A percentile compares a stretch with the other conserved stretches of the same genome.
phyloP scores from a whole-genome alignment of 2,329 filamentous ascomycete genomes.

The Ophiostoma ulmi region DNA sequence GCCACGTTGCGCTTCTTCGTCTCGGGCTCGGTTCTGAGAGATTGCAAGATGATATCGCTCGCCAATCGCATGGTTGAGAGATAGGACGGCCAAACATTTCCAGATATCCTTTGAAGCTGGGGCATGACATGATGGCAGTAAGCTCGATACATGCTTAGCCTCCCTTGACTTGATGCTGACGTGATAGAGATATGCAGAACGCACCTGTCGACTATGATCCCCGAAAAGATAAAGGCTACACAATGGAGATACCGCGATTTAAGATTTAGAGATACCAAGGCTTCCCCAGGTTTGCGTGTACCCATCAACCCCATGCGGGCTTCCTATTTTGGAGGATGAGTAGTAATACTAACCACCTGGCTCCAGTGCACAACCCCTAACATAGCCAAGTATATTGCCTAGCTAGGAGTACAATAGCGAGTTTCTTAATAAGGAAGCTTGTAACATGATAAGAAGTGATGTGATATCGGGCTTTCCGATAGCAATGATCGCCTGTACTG shows the following conservation, averaged over 20 bases:
- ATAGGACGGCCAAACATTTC: no score
- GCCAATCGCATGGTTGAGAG: not conserved
- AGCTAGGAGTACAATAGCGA: not conserved
- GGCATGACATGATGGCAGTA: not conserved
- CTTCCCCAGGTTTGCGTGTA: conserved; percentile 14
- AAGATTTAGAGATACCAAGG: not conserved
- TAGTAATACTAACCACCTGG: not conserved
- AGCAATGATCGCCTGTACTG: not conserved
- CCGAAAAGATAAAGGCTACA: not conserved
- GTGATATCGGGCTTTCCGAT: not conserved
- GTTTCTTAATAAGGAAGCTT: conserved; percentile 8
- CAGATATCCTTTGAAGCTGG: not conserved
- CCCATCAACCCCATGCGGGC: not conserved
- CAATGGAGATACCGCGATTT: not conserved
- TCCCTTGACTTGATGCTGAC: not conserved
- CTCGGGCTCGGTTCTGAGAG: not conserved
- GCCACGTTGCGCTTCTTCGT: not conserved
- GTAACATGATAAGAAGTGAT: not conserved
- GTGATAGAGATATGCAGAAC: not conserved
- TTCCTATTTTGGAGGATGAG: not conserved
- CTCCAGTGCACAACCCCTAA: no score
- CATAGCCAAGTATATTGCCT: not conserved
- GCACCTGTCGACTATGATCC: not conserved
- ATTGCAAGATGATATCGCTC: not conserved
- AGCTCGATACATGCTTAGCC: not conserved